These are phyloP conservation scores for Tausonia pullulans DNA, from an alignment of 1,284 basidiomycete genomes.

Conservation along the genomic window DNA sequence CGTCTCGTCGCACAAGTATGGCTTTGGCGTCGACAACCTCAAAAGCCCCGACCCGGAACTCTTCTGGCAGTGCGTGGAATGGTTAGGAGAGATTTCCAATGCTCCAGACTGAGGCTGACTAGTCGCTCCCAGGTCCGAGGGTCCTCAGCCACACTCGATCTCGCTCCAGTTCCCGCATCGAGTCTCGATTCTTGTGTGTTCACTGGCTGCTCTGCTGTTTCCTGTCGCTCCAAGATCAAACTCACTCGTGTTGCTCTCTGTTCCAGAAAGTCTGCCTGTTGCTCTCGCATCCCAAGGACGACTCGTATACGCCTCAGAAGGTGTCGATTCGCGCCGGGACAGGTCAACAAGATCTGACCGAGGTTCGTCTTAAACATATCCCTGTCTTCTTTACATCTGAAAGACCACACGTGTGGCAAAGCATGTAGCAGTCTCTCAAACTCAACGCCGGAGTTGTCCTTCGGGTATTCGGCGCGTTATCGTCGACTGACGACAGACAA, in stretches of 20 bases:
- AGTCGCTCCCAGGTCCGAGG: conserved; percentile 63
- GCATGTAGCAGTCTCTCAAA: too few relatives aligned
- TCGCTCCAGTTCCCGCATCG: conserved; percentile 87
- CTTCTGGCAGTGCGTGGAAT: conserved; percentile 83
- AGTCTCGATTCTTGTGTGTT: conserved; percentile 68
- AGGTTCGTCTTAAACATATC: conserved; percentile 35
- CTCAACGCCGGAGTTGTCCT: neutral
- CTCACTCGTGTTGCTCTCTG: too few relatives aligned
- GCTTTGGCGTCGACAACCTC: conserved; percentile 87
- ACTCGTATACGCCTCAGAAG: conserved; percentile 92
- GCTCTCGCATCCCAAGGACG: conserved; percentile 77
- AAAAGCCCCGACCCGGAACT: conserved; percentile 79
- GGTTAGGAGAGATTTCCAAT: neutral
- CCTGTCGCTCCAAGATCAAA: neutral
- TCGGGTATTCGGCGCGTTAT: too few relatives aligned
- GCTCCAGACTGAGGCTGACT: conserved; percentile 6
- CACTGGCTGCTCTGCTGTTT: neutral
- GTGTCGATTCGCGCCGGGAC: conserved; percentile 86
- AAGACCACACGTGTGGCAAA: too few relatives aligned
- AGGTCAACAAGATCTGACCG: conserved; percentile 80
- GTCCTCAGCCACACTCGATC: conserved; percentile 92
- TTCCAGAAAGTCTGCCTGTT: conserved; percentile 78
- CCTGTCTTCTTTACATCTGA: conserved; percentile 14
- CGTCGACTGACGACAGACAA: neutral
- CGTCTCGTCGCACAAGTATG: conserved; percentile 94